Base-by-base conservation (phyloP, 345 rosid species). In the Orychophragmus violaceus region DNA sequence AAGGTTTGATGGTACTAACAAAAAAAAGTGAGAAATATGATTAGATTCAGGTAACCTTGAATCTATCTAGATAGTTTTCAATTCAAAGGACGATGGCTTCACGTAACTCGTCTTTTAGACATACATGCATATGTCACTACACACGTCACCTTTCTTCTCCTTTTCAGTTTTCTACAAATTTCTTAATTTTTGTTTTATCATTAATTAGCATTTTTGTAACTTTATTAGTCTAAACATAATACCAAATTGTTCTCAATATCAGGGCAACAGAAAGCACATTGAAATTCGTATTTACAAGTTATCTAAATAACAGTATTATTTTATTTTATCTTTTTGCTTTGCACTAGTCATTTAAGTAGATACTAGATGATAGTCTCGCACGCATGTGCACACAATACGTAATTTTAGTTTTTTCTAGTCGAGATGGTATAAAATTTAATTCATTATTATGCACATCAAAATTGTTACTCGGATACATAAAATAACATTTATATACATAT, bases 51-150 rank as follows among this genome's bases (percentile, higher is more conserved):
- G 51, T 32, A 44, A 54, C 69, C 68, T 33, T 44, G 9, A 24
- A 53, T 30, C 10, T 7, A 16, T 32, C 36, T n/a, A n/a, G n/a
- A n/a, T 57, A 58, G 58, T 59, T 27, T 30, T 25, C 30, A 23
- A 46, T 69, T 71, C 69, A 71, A 54, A 62, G 50, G 29, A 14
- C 30, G 68, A 54, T 50, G 23, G 69, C 69, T 45, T 71, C 75
- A 71, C 64, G 75, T 6, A 53, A 62, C 57, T 56, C 8, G 1
- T n/a, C n/a, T n/a, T n/a, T 37, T 37, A 45, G 25, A 19, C 44
- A 51, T 25, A 19, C 49, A 46, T 35, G 13, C 44, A 37, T 37
- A 37, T 2, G 44, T 37, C 16, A 37, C 44, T 37, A n/a, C 44
- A 44, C 3, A 44, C 44, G 44, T 37, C 44, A 37, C 17, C 44